A percentile compares a stretch with the other conserved stretches of the same genome.
Conservation (phyloP, 352 stramenopile genomes). For the Globisporangium iwayamae region DNA sequence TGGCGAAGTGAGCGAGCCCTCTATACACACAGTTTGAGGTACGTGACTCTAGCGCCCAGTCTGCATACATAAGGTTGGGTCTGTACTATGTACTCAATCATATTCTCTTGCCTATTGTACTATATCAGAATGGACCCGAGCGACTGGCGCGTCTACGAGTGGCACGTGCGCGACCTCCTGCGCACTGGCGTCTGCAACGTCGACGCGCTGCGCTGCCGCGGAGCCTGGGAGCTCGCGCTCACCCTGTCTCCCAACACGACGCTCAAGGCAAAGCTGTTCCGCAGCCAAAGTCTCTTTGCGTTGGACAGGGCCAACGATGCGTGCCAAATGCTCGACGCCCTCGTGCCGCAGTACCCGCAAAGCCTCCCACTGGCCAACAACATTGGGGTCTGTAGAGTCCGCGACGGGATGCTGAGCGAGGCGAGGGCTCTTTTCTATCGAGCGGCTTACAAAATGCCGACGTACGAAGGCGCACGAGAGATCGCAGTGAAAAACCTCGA, state of each 20-base stretch:
- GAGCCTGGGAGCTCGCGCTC: constrained; percentile 22
- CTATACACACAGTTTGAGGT: constrained; percentile 24
- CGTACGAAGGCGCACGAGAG: background rate
- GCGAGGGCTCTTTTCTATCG: constrained; percentile 20
- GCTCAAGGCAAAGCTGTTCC: constrained; percentile 27
- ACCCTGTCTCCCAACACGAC: constrained; percentile 23
- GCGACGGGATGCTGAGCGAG: constrained; percentile 11
- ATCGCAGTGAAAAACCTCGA: background rate
- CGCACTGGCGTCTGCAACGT: constrained; percentile 3
- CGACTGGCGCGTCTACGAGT: constrained; percentile 54
- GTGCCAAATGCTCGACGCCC: no score
- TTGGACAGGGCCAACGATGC: constrained; percentile 3
- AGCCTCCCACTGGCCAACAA: constrained; percentile 31
- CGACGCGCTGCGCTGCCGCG: constrained; percentile 15
- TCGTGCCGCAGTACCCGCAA: background rate
- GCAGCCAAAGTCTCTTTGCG: constrained; percentile 18
- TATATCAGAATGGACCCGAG: constrained; percentile 37
- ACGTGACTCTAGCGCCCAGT: background rate
- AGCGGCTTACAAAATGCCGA: constrained; percentile 4
- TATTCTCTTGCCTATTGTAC: background rate
- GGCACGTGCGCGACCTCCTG: constrained; percentile 6
- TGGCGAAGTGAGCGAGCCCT: constrained; percentile 42
- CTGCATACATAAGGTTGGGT: constrained; percentile 3
- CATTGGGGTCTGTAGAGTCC: constrained; percentile 22
- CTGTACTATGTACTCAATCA: background rate